phyloP scores from a whole-genome alignment of 129 eudicot species.

The Erigeron canadensis region DNA sequence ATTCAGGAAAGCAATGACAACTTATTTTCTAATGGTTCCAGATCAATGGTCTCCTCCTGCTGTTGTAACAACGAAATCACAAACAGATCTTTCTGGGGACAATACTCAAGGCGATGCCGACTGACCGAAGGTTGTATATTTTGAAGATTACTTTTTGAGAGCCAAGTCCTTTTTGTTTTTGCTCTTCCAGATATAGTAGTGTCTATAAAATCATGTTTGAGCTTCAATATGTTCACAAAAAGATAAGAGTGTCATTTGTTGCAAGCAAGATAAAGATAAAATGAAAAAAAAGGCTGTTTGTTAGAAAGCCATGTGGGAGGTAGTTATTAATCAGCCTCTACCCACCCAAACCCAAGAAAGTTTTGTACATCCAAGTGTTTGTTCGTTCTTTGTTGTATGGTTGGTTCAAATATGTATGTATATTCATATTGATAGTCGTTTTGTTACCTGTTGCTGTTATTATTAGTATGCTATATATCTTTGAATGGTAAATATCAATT shows the following conservation, averaged over 20 bases:
- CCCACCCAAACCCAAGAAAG: constrained; percentile 6
- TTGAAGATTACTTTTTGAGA: neutral
- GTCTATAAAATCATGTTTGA: constrained; percentile 23
- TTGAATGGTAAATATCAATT: too few relatives aligned
- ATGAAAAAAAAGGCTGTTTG: constrained; percentile 9
- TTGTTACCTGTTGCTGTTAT: neutral
- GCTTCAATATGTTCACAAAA: constrained; percentile 15
- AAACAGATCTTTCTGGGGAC: constrained; percentile 49
- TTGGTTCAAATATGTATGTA: neutral
- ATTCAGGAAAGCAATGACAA: constrained; percentile 96
- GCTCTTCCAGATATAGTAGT: constrained; percentile 14
- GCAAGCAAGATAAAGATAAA: constrained; percentile 9
- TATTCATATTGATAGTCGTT: constrained; percentile 16
- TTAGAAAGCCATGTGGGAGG: neutral
- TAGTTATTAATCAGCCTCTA: constrained; percentile 7
- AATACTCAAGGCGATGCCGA: constrained; percentile 40
- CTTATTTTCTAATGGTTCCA: constrained; percentile 93
- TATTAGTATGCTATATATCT: too few relatives aligned
- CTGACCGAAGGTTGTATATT: constrained; percentile 26
- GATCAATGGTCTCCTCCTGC: constrained; percentile 98
- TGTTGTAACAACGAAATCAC: constrained; percentile 63
- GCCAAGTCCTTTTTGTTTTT: neutral
- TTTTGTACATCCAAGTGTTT: constrained; percentile 31
- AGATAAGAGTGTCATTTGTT: constrained; percentile 25
- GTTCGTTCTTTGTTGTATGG: neutral